Evolutionary conservation across 768 basidiomycete species (phyloP), one percentile per base, ranked within the genome.

Genomic region (Gloeophyllum trabeum): DNA sequence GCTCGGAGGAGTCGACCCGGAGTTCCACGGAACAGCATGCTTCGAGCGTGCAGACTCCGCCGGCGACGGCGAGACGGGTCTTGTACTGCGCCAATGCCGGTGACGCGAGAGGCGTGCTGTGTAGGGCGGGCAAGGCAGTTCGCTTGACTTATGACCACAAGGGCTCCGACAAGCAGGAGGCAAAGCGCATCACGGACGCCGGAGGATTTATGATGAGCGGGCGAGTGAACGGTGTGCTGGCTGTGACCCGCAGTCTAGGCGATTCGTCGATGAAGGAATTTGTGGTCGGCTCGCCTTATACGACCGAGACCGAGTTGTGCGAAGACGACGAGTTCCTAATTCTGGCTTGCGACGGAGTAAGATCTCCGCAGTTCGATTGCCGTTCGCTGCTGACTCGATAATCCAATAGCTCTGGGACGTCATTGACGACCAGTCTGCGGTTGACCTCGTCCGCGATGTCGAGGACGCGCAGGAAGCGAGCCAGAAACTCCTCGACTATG

Each of bases 231-330:
- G 96, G 94, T 48, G 93, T 98, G 32, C 67, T 99, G 42, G 92
- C 92, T 4, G 96, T 99, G 22, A 99, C 96, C 14, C 73, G 96
- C 44, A 91, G 91, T 53, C 66, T 99, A 43, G 96, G 96, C 24
- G 96, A 99, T 56, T 86, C 91, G 2, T 86, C 90, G 5, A 98
- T 99, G 96, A 99, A 99, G 63, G 96, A 99, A 54, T 99, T 93
- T 58, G 96, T 99, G 7, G 96, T 98, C 38, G 96, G 96, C 2
- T 76, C 88, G 22, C 96, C 96, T 4, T 99, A 94, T 61, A 99
- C 96, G 16, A 98, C 96, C n/a, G 93, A 97, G 61, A 97, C 94
- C 10, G 78, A 83, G 51, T 64, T 99, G 32, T 83, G 82, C 42
- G 79, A 87, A 5, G 81, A 88, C 4, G 96, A 98, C 56, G 94